These are phyloP conservation scores for Wallacemonas sp. DNA, from an alignment of 208 protist genomes.

Conservation along the genomic window DNA sequence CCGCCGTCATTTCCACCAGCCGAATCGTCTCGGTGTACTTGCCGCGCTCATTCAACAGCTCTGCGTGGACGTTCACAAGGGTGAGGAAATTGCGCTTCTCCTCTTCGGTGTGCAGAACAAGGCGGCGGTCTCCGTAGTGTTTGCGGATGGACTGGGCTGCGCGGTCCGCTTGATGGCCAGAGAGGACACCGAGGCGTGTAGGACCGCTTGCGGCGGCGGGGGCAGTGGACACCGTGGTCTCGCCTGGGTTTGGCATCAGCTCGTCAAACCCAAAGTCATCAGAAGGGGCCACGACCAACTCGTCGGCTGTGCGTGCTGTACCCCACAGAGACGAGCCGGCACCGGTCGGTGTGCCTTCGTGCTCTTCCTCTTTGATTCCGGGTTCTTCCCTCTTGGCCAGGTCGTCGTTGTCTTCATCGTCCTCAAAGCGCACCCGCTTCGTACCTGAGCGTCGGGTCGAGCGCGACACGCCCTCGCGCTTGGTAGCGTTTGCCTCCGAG, in stretches of 20 bases:
- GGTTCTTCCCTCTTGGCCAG: neutral
- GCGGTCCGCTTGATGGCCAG: neutral
- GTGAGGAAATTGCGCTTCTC: slow-evolving; percentile 80
- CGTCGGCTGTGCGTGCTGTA: slow-evolving; percentile 4
- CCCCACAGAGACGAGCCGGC: neutral
- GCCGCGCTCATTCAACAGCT: slow-evolving; percentile 84
- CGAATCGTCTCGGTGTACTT: slow-evolving; percentile 74
- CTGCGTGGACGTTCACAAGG: slow-evolving; percentile 84
- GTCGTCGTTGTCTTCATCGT: slow-evolving; percentile 26
- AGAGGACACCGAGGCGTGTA: neutral
- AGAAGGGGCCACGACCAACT: neutral
- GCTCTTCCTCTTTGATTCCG: neutral
- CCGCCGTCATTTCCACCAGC: slow-evolving; percentile 64
- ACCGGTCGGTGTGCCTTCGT: neutral
- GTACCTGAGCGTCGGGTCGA: neutral
- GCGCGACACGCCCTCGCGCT: slow-evolving; percentile 16
- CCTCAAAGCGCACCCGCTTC: slow-evolving; percentile 74
- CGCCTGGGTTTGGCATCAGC: neutral
- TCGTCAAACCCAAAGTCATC: slow-evolving; percentile 31
- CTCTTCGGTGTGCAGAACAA: slow-evolving; percentile 38
- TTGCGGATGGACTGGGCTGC: neutral
- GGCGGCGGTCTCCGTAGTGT: slow-evolving; percentile 50
- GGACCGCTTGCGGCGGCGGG: neutral
- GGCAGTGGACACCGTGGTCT: neutral
- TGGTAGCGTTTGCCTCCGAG: neutral